These are phyloP conservation scores for Selaginella moellendorffii DNA, from an alignment of 75 land plant species.

Conservation along the genomic window DNA sequence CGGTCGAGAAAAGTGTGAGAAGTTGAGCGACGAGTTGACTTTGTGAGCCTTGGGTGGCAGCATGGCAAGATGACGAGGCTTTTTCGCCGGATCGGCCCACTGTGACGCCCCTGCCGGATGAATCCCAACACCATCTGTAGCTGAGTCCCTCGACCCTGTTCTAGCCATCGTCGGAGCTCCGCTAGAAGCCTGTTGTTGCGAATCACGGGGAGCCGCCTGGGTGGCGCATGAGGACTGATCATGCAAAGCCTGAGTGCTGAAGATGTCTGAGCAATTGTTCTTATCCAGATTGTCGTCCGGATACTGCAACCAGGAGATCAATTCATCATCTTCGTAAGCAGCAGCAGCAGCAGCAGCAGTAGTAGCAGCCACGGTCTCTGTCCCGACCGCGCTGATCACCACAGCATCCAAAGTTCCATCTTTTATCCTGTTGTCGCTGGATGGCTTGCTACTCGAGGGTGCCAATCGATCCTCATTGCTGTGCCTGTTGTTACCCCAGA, in stretches of 20 bases:
- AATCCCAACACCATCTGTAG: too few relatives aligned
- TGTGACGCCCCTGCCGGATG: too few relatives aligned
- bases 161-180: neutral
- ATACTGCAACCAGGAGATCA: conserved; percentile 47
- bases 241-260: conserved; percentile 16
- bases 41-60: neutral
- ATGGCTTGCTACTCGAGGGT: conserved; percentile 10
- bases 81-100: neutral
- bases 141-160: neutral
- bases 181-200: neutral
- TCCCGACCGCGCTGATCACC: conserved; percentile 3
- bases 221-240: neutral
- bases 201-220: neutral
- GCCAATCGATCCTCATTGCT: conserved; percentile 15
- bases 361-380: neutral
- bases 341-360: neutral
- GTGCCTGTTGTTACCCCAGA: conserved; percentile 10
- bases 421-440: neutral
- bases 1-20: neutral
- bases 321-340: conserved; percentile 22
- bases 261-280: conserved; percentile 34
- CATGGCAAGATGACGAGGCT: neutral
- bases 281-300: conserved; percentile 38
- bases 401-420: conserved; percentile 12
- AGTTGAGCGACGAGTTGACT: neutral